Conservation (phyloP, 306 rosid species). For the Begonia masoniana region DNA sequence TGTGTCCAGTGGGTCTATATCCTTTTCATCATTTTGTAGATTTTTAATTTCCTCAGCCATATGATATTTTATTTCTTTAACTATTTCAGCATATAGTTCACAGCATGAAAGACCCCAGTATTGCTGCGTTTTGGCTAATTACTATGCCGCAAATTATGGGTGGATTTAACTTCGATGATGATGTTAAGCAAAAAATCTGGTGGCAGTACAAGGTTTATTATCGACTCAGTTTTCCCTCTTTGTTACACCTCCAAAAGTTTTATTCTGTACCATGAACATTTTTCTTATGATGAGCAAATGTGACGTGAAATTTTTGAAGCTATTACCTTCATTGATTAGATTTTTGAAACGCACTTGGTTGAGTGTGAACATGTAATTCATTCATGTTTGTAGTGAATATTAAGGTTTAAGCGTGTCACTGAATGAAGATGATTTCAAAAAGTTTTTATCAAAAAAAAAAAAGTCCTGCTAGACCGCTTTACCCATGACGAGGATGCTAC, state of each 20-base stretch:
- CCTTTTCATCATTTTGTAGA: background rate
- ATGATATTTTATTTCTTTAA: background rate
- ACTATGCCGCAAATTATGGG: constrained; percentile 84
- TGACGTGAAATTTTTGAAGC: no score
- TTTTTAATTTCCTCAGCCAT: background rate
- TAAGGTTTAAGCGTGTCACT: no score
- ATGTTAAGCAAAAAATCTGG: constrained; percentile 78
- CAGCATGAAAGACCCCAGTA: constrained; percentile 94
- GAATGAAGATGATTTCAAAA: no score
- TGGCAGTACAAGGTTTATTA: constrained; percentile 75
- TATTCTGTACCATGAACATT: constrained; percentile 5
- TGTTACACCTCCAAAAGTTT: constrained; percentile 5
- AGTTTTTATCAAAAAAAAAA: no score
- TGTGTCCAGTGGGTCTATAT: background rate
- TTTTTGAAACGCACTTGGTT: no score
- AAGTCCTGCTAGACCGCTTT: no score
- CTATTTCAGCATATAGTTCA: constrained; percentile 66
- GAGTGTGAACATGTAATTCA: no score
- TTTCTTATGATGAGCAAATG: background rate
- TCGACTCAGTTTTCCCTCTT: constrained; percentile 9
- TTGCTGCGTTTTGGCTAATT: constrained; percentile 90
- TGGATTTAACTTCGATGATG: constrained; percentile 72
- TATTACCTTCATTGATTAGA: no score
- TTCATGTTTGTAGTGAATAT: no score
- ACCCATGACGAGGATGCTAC: no score